phyloP scores from a whole-genome alignment of 352 stramenopile species.

The Globisporangium acanthophoron region DNA sequence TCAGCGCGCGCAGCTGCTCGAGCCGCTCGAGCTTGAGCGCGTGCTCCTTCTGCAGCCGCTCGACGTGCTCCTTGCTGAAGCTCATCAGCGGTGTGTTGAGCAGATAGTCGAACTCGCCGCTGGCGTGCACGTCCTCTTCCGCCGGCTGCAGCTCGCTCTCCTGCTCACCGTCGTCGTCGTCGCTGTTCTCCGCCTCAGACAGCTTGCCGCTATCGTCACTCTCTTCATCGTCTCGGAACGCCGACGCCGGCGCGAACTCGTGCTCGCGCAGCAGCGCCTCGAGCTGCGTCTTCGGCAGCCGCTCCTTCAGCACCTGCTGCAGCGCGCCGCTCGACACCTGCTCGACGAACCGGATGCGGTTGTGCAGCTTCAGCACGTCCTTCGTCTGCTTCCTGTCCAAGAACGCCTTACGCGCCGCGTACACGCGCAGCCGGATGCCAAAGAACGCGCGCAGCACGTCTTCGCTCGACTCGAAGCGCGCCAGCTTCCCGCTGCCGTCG shows the following conservation, averaged over 20 bases:
- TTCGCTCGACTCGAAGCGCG: slow-evolving; percentile 87
- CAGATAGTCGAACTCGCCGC: slow-evolving; percentile 94
- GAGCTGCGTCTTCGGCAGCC: slow-evolving; percentile 56
- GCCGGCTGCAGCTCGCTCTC: not conserved
- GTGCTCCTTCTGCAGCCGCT: slow-evolving; percentile 90
- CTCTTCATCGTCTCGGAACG: slow-evolving; percentile 26
- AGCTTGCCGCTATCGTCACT: slow-evolving; percentile 16
- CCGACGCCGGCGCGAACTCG: slow-evolving; percentile 40
- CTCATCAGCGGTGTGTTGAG: slow-evolving; percentile 98
- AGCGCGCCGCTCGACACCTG: slow-evolving; percentile 93
- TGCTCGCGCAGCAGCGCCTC: slow-evolving; percentile 43
- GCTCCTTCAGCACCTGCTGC: slow-evolving; percentile 82
- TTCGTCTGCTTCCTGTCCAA: slow-evolving; percentile 75
- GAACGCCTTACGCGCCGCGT: slow-evolving; percentile 78
- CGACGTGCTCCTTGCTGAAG: slow-evolving; percentile 94
- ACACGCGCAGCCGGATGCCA: slow-evolving; percentile 87
- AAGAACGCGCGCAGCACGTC: slow-evolving; percentile 95
- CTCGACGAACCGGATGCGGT: slow-evolving; percentile 97
- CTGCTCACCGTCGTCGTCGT: slow-evolving; percentile 19
- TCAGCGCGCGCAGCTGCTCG: slow-evolving; percentile 80
- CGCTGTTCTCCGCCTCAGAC: slow-evolving; percentile 7
- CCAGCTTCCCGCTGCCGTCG: slow-evolving; percentile 87
- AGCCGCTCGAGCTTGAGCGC: slow-evolving; percentile 87
- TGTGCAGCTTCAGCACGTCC: slow-evolving; percentile 89
- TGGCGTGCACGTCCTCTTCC: slow-evolving; percentile 23